A percentile compares a stretch with the other conserved stretches of the same genome.
These are phyloP conservation scores for Mimosa bimucronata DNA, from an alignment of 306 rosid genomes.

Conservation along the genomic window DNA sequence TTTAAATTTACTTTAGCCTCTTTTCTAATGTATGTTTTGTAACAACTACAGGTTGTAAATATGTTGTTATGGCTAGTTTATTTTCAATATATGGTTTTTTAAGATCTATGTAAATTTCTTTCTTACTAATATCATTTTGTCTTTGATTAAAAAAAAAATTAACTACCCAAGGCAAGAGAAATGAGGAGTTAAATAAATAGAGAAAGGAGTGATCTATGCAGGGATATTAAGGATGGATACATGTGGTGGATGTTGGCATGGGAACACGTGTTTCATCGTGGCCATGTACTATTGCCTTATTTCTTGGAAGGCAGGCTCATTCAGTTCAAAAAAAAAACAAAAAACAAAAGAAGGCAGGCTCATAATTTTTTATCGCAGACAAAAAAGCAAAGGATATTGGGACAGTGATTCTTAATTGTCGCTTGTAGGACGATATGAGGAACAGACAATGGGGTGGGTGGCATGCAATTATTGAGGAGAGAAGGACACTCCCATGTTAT, in stretches of 20 bases:
- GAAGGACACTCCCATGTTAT: neutral
- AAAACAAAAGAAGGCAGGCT: no score
- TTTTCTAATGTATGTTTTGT: no score
- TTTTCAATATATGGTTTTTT: no score
- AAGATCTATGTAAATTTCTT: no score
- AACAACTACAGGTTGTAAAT: no score
- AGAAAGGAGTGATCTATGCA: neutral
- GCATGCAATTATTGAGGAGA: neutral
- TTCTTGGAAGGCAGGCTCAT: neutral
- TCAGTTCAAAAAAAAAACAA: no score
- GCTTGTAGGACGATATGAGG: neutral
- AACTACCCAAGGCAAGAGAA: neutral
- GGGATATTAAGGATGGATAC: neutral
- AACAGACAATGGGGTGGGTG: conserved; percentile 1
- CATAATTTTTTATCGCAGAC: neutral
- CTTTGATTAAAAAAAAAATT: no score
- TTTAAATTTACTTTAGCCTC: no score
- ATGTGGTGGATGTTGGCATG: neutral
- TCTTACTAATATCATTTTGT: no score
- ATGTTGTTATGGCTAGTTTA: no score
- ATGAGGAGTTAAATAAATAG: no score
- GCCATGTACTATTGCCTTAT: neutral
- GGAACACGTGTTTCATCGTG: neutral
- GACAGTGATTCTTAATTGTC: neutral
- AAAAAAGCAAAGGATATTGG: neutral